Evolutionary conservation across 345 rosid species (phyloP), one percentile per base, ranked within the genome.

Genomic region (Salix purpurea): DNA sequence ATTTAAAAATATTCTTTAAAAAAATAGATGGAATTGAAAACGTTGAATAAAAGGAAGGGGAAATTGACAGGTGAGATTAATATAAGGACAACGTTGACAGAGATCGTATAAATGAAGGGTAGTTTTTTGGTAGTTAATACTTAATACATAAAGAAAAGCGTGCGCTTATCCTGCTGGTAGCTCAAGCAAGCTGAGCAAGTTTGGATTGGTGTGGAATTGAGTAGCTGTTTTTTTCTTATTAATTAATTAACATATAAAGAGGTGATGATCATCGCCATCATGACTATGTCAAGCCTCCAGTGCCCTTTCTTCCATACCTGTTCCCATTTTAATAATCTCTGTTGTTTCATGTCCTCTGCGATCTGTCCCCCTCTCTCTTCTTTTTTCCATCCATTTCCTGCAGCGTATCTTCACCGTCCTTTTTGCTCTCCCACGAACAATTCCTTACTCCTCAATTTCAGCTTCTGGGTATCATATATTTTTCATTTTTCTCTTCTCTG

Each of bases 391-490:
- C 28, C 44, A 30, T 69, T 54, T 0, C 37, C 70, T 61, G 74
- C 36, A 46, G 16, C 18, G 18, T 46, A 46, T 73, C 15, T n/a
- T 32, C 58, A 48, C 46, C 14, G 10, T 19, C 15, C 24, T 65
- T 30, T 40, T 13, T 18, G 19, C 73, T 21, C 61, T 12, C 69
- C 73, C 39, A 50, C 32, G 19, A 26, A 11, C 14, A 37, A 15
- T 61, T 76, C 44, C 32, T 74, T 36, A n/a, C 69, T 37, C 32
- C 56, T 37, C 74, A 40, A 26, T 72, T 52, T 73, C 8, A 13
- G 70, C 44, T 70, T 77, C 71, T 79, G 76, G 78, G 75, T 78
- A 0, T 48, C 60, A 6, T 24, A 4, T 40, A 19, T 34, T 48
- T 32, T 18, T 30, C 21, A 24, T 52, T 40, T 21, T 18, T 12